Evolutionary conservation across 768 basidiomycete species (phyloP).

Genomic region (Tulasnella calospora): DNA sequence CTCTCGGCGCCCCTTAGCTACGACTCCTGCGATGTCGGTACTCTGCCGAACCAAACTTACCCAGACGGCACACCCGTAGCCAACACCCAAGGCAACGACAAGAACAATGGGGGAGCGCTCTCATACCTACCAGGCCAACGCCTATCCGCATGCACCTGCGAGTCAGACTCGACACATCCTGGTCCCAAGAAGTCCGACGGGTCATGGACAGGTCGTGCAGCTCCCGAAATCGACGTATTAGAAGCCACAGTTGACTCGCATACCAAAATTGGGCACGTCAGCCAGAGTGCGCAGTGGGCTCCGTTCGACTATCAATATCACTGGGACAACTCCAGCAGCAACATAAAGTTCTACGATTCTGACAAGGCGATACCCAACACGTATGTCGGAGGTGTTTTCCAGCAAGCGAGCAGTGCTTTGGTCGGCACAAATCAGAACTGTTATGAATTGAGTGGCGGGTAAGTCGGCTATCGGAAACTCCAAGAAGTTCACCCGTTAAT

Average conservation of each 20-base stretch:
- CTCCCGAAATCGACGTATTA: constrained; percentile 87
- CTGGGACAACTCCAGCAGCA: constrained; percentile 62
- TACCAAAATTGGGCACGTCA: constrained; percentile 31
- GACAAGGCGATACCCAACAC: constrained; percentile 51
- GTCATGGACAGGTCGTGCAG: constrained; percentile 67
- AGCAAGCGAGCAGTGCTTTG: constrained; percentile 75
- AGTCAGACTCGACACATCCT: constrained; percentile 71
- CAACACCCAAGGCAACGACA: constrained; percentile 60
- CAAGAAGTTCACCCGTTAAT: background rate
- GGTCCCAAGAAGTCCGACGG: constrained; percentile 77
- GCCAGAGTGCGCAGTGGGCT: constrained; percentile 60
- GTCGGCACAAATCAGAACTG: constrained; percentile 67
- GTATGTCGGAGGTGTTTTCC: constrained; percentile 51
- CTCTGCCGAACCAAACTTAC: constrained; percentile 64
- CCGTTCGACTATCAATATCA: constrained; percentile 70
- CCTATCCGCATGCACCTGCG: constrained; percentile 85
- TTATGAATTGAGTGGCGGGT: constrained; percentile 46
- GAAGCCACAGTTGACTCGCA: constrained; percentile 50
- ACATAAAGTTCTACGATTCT: constrained; percentile 52
- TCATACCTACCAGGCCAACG: constrained; percentile 79
- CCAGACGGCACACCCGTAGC: constrained; percentile 54
- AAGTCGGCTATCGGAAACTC: too few species aligned
- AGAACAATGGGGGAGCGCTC: constrained; percentile 53
- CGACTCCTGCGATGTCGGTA: constrained; percentile 84
- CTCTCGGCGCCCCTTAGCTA: constrained; percentile 38